Evolutionary conservation across 371 early-diverging fungal species (phyloP).

Genomic region (Umbelopsis sp.): DNA sequence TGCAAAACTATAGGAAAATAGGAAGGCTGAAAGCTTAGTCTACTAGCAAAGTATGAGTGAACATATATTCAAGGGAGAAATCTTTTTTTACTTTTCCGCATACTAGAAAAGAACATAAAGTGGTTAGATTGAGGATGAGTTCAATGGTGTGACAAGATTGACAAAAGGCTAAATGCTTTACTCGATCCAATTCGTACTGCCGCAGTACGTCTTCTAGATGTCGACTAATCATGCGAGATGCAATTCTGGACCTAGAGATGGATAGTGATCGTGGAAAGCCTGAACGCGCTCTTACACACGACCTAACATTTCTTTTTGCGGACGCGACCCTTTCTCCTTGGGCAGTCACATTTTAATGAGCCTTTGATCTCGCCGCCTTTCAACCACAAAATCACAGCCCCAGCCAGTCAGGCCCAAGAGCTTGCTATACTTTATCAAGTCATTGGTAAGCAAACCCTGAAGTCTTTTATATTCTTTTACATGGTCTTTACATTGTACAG

Average conservation of each 20-base stretch:
- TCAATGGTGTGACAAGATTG: background rate
- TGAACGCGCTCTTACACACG: too few species aligned
- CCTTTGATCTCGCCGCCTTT: background rate
- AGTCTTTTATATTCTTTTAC: too few species aligned
- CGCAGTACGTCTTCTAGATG: constrained; percentile 17
- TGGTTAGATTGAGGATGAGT: background rate
- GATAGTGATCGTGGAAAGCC: background rate
- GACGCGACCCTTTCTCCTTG: background rate
- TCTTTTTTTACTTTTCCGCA: constrained; percentile 24
- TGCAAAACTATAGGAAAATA: constrained; percentile 47
- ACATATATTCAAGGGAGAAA: background rate
- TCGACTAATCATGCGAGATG: constrained; percentile 3
- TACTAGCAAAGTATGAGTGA: background rate
- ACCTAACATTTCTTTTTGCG: background rate
- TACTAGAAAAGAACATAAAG: constrained; percentile 16
- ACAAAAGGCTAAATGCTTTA: background rate
- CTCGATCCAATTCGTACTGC: constrained; percentile 14
- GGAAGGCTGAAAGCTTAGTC: too few species aligned
- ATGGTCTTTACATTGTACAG: too few species aligned
- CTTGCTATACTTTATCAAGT: too few species aligned
- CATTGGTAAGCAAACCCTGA: too few species aligned
- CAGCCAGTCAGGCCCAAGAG: too few species aligned
- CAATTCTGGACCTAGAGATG: background rate
- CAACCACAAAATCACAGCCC: too few species aligned
- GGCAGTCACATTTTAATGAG: background rate